Percentiles rank a stretch among this genome's conserved stretches.
phyloP scores from a whole-genome alignment of 257 asterid species.

The Solanum tarijense region DNA sequence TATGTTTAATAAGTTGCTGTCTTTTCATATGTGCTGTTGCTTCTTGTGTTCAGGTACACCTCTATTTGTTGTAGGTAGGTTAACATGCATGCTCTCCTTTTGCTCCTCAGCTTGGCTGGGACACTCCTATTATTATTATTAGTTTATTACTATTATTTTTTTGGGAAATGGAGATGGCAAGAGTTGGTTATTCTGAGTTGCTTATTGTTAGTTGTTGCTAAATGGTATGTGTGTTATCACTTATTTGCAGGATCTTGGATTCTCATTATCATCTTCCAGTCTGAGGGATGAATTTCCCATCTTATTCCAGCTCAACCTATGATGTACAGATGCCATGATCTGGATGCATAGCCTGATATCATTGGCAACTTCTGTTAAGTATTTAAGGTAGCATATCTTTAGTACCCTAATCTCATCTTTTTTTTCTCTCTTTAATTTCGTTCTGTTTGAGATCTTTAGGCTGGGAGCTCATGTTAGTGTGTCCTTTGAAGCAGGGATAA shows the following conservation, averaged over 20 bases:
- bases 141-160: not conserved
- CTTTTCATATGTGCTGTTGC: not conserved
- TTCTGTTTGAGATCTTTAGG: not conserved
- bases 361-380: not conserved
- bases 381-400: not conserved
- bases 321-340: not conserved
- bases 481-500: not conserved
- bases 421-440: not conserved
- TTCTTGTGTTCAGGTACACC: not conserved
- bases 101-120: not conserved
- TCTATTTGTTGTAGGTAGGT: not conserved
- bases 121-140: not conserved
- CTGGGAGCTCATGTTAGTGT: not conserved
- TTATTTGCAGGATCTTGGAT: not conserved
- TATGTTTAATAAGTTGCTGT: conserved; percentile 13
- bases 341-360: not conserved
- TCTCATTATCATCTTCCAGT: not conserved
- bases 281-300: not conserved
- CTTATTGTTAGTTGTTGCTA: not conserved
- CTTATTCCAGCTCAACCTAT: not conserved
- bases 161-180: not conserved
- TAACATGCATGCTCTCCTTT: not conserved
- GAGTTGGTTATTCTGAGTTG: not conserved
- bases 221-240: not conserved
- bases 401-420: not conserved